Percentiles rank a stretch among this genome's conserved stretches.
Conservation (phyloP, 2,329 filamentous ascomycete genomes). For the Blastomyces percursus region DNA sequence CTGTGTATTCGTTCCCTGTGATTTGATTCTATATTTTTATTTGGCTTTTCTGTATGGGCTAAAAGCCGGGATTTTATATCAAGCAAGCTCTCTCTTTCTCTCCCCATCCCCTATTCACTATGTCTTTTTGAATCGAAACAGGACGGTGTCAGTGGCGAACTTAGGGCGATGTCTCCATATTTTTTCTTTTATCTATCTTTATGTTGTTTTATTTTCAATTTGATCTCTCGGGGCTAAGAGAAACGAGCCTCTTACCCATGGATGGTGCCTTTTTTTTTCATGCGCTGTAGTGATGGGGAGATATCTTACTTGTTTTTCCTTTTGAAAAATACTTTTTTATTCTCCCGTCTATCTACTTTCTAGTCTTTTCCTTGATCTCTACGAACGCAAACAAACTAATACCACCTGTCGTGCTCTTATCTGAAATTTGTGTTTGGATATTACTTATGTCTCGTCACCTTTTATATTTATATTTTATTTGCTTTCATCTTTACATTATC, state of each 20-base stretch:
- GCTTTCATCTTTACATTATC: too few relatives aligned
- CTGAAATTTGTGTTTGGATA: not conserved
- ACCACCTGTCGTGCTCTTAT: not conserved
- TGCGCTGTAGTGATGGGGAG: not conserved
- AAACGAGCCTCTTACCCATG: not conserved
- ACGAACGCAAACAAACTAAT: not conserved
- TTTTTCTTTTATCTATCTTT: not conserved
- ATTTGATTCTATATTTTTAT: not conserved
- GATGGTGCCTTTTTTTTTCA: not conserved
- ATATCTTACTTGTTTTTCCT: not conserved
- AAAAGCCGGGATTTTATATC: not conserved
- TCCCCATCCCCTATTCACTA: not conserved
- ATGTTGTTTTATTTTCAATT: not conserved
- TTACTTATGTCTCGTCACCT: constrained; percentile 1
- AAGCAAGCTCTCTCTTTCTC: not conserved
- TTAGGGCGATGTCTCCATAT: not conserved
- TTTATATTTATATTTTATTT: not conserved
- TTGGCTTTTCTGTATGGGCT: not conserved
- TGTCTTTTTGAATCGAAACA: not conserved
- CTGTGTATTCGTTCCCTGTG: not conserved
- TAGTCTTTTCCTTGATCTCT: not conserved
- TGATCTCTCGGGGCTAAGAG: not conserved
- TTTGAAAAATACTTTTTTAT: not conserved
- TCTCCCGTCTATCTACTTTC: not conserved
- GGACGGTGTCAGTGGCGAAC: not conserved